Evolutionary conservation across 352 stramenopile genomes (phyloP).

Genomic region (Phytopythium boreale): DNA sequence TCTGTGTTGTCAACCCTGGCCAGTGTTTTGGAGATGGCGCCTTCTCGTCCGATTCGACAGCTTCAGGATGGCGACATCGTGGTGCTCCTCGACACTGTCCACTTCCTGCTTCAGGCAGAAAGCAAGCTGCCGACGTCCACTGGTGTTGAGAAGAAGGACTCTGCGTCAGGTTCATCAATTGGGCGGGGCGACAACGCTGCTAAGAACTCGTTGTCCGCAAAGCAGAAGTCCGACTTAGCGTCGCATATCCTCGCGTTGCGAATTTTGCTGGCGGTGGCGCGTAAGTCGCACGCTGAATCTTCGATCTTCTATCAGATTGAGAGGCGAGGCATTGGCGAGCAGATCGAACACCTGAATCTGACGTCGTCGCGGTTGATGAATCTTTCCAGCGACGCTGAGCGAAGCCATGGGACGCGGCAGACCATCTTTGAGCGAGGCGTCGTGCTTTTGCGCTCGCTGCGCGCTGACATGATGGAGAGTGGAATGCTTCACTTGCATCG

Average conservation of each 20-base stretch:
- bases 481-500: slow-evolving; percentile 77
- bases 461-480: slow-evolving; percentile 68
- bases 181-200: not conserved
- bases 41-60: slow-evolving; percentile 43
- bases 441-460: slow-evolving; percentile 50
- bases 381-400: slow-evolving; percentile 11
- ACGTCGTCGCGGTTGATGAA: slow-evolving; percentile 32
- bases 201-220: slow-evolving; percentile 5
- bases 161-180: not conserved
- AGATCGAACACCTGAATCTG: slow-evolving; percentile 61
- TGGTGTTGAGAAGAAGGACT: not conserved
- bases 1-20: slow-evolving; percentile 62
- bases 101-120: slow-evolving; percentile 61
- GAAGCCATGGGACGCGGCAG: slow-evolving; percentile 12
- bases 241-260: slow-evolving; percentile 71
- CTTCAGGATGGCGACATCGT: slow-evolving; percentile 54
- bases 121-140: slow-evolving; percentile 5
- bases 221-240: slow-evolving; percentile 39
- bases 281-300: slow-evolving; percentile 54
- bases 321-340: slow-evolving; percentile 69
- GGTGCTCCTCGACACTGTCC: slow-evolving; percentile 63
- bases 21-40: slow-evolving; percentile 71
- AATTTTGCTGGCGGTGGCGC: slow-evolving; percentile 65
- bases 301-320: slow-evolving; percentile 82
- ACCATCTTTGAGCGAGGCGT: slow-evolving; percentile 58